phyloP scores from a whole-genome alignment of 768 basidiomycete genomes.

The Lentinula boryana region DNA sequence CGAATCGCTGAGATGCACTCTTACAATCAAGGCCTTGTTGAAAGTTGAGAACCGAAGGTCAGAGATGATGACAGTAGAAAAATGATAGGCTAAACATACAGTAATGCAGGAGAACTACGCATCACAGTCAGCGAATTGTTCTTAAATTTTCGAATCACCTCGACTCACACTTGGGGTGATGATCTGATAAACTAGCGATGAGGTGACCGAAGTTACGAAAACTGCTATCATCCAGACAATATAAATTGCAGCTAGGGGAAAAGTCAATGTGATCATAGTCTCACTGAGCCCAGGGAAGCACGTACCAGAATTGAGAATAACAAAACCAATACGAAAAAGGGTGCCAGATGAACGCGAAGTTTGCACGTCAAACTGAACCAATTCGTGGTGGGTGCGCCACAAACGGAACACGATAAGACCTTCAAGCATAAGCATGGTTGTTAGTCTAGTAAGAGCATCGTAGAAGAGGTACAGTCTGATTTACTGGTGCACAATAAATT shows the following conservation, averaged over 20 bases:
- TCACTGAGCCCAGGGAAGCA: background rate
- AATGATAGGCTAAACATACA: background rate
- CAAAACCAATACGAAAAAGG: background rate
- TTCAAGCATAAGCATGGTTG: background rate
- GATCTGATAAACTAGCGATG: background rate
- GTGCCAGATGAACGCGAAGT: background rate
- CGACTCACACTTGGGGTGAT: background rate
- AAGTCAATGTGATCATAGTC: background rate
- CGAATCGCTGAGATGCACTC: background rate
- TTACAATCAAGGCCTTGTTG: background rate
- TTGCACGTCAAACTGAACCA: background rate
- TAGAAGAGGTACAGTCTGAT: background rate
- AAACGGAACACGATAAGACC: background rate
- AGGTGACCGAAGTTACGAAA: background rate
- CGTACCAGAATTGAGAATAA: background rate
- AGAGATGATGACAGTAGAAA: background rate
- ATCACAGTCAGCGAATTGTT: background rate
- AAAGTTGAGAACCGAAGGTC: background rate
- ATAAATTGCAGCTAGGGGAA: background rate
- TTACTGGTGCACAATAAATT: background rate
- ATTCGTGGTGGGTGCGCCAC: background rate
- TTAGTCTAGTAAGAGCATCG: background rate
- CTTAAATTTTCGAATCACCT: background rate
- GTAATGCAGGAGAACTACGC: background rate
- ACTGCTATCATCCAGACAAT: background rate